A percentile compares a stretch with the other conserved stretches of the same genome.
Evolutionary conservation across 2,329 filamentous ascomycete species (phyloP).

Genomic region (Bipolaris oryzae): DNA sequence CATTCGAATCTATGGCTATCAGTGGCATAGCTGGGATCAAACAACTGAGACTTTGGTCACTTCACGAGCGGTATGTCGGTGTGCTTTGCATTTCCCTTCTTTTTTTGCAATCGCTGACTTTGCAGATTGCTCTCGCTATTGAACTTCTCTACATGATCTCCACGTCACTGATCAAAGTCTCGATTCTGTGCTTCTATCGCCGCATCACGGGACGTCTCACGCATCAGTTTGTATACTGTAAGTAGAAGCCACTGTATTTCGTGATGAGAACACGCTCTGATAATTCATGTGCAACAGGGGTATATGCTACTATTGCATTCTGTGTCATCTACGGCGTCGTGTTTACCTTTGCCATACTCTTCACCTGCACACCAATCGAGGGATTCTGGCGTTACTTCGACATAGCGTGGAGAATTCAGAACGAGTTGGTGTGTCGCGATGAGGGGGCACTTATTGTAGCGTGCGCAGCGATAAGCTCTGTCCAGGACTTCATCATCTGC

Average conservation of each 20-base stretch:
- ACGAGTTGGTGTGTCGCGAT: slow-evolving; percentile 46
- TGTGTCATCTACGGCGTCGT: slow-evolving; percentile 48
- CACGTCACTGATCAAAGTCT: slow-evolving; percentile 41
- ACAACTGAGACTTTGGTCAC: slow-evolving; percentile 28
- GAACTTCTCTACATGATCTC: slow-evolving; percentile 40
- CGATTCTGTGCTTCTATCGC: slow-evolving; percentile 51
- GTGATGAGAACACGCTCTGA: background rate
- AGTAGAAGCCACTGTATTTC: background rate
- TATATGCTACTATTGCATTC: slow-evolving; percentile 48
- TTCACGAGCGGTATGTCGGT: slow-evolving; percentile 29
- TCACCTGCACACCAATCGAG: slow-evolving; percentile 48
- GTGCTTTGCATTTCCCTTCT: background rate
- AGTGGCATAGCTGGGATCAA: slow-evolving; percentile 45
- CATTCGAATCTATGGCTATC: slow-evolving; percentile 37
- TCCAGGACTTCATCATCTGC: slow-evolving; percentile 51
- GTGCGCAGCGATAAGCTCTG: slow-evolving; percentile 47
- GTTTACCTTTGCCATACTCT: slow-evolving; percentile 45
- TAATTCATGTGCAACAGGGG: slow-evolving; percentile 4
- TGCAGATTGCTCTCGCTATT: slow-evolving; percentile 38
- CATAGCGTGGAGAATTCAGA: slow-evolving; percentile 36
- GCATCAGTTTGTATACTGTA: slow-evolving; percentile 44
- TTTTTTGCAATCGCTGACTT: slow-evolving; percentile 6
- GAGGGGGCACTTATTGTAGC: slow-evolving; percentile 49
- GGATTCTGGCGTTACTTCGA: slow-evolving; percentile 52
- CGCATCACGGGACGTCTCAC: slow-evolving; percentile 49